A percentile compares a stretch with the other conserved stretches of the same genome.
Conservation (phyloP, 805 yeast genomes). For the Candida silvicultrix region DNA sequence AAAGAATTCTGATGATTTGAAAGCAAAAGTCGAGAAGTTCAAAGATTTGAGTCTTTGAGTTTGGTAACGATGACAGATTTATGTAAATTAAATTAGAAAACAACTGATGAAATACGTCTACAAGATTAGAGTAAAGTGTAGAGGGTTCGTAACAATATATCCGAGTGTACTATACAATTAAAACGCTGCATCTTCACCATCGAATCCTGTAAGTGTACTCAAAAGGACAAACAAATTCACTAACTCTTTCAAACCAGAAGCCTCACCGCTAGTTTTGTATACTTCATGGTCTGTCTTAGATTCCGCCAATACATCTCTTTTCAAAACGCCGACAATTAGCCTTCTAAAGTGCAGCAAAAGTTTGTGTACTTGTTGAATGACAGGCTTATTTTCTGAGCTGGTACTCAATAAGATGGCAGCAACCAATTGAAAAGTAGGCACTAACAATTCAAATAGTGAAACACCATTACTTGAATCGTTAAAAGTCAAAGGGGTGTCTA, state of each 20-base stretch:
- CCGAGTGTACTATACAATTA: too few relatives aligned
- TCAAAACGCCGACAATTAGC: conserved; percentile 55
- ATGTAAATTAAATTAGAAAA: background rate
- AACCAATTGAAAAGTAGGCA: conserved; percentile 70
- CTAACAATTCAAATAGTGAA: conserved; percentile 59
- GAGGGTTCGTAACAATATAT: background rate
- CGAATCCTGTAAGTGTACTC: conserved; percentile 41
- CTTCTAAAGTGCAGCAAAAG: conserved; percentile 47
- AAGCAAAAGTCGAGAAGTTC: conserved; percentile 49
- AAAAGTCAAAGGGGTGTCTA: conserved; percentile 45
- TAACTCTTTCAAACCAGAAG: conserved; percentile 40
- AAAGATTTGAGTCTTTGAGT: conserved; percentile 14
- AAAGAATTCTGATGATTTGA: conserved; percentile 59
- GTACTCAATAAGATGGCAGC: conserved; percentile 62
- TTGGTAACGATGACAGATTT: background rate
- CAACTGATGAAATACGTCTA: too few relatives aligned
- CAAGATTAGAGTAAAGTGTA: background rate
- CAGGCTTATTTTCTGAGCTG: conserved; percentile 67
- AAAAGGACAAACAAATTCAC: conserved; percentile 50
- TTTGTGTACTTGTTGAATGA: conserved; percentile 44
- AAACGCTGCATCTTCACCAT: conserved; percentile 24
- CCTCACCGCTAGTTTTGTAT: conserved; percentile 23
- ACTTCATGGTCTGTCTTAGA: conserved; percentile 21
- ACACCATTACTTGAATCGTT: conserved; percentile 27
- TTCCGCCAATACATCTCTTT: conserved; percentile 41